Conservation (phyloP, 208 protist genomes). For the Leishmania amazonensis region DNA sequence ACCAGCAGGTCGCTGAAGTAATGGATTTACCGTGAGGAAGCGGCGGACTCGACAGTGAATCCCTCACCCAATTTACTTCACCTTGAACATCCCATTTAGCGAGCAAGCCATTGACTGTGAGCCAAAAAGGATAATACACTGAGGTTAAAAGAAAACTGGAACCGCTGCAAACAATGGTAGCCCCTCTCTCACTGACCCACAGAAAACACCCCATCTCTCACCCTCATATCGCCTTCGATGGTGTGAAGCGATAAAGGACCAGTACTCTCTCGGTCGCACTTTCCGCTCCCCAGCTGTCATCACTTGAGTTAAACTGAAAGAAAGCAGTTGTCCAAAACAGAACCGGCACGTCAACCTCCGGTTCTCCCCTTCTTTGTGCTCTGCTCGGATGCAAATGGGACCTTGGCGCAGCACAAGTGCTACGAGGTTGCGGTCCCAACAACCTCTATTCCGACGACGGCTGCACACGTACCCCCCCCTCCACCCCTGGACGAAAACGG, state of each 20-base stretch:
- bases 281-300: neutral
- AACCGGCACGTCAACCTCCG: neutral
- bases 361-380: neutral
- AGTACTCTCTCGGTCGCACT: neutral
- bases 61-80: too few relatives aligned
- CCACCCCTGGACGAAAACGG: neutral
- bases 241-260: neutral
- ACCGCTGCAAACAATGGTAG: neutral
- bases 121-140: neutral
- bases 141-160: neutral
- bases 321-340: neutral
- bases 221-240: neutral
- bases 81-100: neutral
- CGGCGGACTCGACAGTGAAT: neutral
- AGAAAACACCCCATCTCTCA: neutral
- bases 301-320: neutral
- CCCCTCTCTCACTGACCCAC: neutral
- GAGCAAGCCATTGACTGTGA: neutral
- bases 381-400: neutral
- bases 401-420: neutral
- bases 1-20: neutral
- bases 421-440: too few relatives aligned
- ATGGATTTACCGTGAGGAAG: neutral
- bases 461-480: neutral
- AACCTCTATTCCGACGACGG: neutral